These are phyloP conservation scores for Hypoxylon intermedium DNA, from an alignment of 495 filamentous ascomycete genomes.

Conservation along the genomic window DNA sequence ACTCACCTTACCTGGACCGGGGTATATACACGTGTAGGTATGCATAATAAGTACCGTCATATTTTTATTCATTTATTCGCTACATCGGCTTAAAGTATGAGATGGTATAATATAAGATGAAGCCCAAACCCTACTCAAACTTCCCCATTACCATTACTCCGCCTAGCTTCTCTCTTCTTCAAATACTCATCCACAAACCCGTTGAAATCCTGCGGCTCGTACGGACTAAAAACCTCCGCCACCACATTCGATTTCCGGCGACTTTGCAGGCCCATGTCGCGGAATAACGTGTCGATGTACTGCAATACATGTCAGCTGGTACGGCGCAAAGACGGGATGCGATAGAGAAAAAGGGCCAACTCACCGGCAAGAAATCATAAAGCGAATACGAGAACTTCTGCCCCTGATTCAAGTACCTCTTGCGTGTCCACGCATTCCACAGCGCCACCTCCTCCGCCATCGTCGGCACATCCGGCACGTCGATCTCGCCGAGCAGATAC, in stretches of 20 bases:
- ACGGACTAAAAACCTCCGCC: slow-evolving; percentile 25
- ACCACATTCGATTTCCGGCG: slow-evolving; percentile 24
- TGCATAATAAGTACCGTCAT: too few species aligned
- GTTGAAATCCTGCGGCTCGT: slow-evolving; percentile 25
- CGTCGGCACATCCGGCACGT: slow-evolving; percentile 33
- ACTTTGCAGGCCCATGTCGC: slow-evolving; percentile 17
- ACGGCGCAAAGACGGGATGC: background rate
- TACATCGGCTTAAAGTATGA: too few species aligned
- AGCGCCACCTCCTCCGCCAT: slow-evolving; percentile 47
- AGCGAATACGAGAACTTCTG: slow-evolving; percentile 34
- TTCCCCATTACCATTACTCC: background rate
- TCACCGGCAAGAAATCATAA: slow-evolving; percentile 40
- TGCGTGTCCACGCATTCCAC: slow-evolving; percentile 50
- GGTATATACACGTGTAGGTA: too few species aligned
- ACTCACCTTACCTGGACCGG: too few species aligned
- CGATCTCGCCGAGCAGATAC: slow-evolving; percentile 42
- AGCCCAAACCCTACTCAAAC: background rate
- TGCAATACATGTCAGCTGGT: slow-evolving; percentile 15
- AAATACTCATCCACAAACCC: slow-evolving; percentile 32
- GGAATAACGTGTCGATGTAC: slow-evolving; percentile 37
- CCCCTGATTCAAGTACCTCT: slow-evolving; percentile 46
- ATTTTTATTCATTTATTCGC: too few species aligned
- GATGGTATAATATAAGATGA: too few species aligned
- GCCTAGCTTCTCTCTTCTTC: slow-evolving; percentile 13
- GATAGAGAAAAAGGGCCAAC: background rate